phyloP scores from a whole-genome alignment of 805 yeast genomes.

The Candida stauntonica region DNA sequence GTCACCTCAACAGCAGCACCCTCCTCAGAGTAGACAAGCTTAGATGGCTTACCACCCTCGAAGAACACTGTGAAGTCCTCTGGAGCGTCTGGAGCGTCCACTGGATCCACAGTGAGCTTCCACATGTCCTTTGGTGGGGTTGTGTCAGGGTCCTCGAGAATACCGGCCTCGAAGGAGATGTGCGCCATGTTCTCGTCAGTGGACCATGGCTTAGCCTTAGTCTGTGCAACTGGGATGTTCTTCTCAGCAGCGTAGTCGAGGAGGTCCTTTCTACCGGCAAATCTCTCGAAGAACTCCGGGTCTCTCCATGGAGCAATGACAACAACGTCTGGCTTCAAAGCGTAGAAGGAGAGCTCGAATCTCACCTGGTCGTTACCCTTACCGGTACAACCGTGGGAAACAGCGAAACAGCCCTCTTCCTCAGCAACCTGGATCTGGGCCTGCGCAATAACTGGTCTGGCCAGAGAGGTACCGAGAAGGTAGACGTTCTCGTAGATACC shows the following conservation, averaged over 20 bases:
- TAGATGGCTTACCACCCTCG: conserved; percentile 82
- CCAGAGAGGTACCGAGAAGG: conserved; percentile 93
- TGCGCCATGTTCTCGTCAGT: conserved; percentile 99
- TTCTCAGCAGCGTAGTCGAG: conserved; percentile 90
- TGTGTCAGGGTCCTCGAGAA: conserved; percentile 95
- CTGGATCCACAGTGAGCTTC: conserved; percentile 96
- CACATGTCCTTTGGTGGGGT: conserved; percentile 99
- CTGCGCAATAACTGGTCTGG: conserved; percentile 97
- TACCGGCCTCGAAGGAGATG: conserved; percentile 99
- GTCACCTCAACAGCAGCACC: conserved; percentile 59
- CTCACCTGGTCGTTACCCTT: conserved; percentile 99
- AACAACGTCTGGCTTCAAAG: conserved; percentile 93
- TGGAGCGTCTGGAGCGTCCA: conserved; percentile 90
- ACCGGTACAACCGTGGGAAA: conserved; percentile 99
- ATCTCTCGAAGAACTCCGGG: conserved; percentile 89
- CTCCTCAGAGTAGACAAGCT: conserved; percentile 61
- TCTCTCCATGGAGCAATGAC: conserved; percentile 99
- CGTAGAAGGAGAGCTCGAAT: conserved; percentile 95
- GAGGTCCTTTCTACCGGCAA: conserved; percentile 96
- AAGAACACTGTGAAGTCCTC: conserved; percentile 83
- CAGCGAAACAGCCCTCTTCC: conserved; percentile 97
- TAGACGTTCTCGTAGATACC: conserved; percentile 98
- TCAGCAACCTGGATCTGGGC: conserved; percentile 98
- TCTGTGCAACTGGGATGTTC: conserved; percentile 92
- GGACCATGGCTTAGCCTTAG: conserved; percentile 99